Evolutionary conservation across 495 filamentous ascomycete species (phyloP).

Genomic region (Hypoxylon fuscum): DNA sequence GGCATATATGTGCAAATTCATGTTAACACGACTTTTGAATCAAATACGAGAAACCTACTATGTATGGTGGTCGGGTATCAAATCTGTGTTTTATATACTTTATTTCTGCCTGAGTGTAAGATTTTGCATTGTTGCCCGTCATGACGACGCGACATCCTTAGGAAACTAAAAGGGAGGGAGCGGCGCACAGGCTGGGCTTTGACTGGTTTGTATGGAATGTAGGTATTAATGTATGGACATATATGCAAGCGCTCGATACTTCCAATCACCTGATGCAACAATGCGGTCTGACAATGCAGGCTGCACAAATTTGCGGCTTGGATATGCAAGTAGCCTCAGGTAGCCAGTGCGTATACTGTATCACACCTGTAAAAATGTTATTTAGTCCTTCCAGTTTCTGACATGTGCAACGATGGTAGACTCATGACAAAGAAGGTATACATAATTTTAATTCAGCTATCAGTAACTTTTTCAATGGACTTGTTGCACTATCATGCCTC

Average conservation of each 20-base stretch:
- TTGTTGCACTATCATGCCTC: no score
- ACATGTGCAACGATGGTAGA: no score
- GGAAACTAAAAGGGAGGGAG: conserved; percentile 10
- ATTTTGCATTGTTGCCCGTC: conserved; percentile 23
- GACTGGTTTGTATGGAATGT: conserved; percentile 34
- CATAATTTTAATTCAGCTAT: no score
- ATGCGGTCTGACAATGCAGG: conserved; percentile 42
- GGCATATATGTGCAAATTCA: background rate
- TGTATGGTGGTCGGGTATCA: background rate
- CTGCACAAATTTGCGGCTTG: conserved; percentile 38
- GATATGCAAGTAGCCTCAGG: conserved; percentile 38
- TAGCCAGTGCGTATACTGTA: conserved; percentile 37
- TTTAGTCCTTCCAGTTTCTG: no score
- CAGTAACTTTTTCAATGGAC: no score
- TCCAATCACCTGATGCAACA: conserved; percentile 42
- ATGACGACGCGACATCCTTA: conserved; percentile 35
- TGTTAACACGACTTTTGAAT: no score
- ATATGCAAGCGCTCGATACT: conserved; percentile 40
- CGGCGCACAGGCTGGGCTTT: conserved; percentile 27
- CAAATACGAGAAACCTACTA: no score
- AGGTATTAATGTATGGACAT: background rate
- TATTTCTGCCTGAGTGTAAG: conserved; percentile 10
- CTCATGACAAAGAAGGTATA: no score
- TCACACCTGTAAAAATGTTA: no score
- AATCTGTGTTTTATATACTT: background rate